Evolutionary conservation across 2,329 filamentous ascomycete species (phyloP), one percentile per base, ranked within the genome.

Genomic region (Zalaria obscura): DNA sequence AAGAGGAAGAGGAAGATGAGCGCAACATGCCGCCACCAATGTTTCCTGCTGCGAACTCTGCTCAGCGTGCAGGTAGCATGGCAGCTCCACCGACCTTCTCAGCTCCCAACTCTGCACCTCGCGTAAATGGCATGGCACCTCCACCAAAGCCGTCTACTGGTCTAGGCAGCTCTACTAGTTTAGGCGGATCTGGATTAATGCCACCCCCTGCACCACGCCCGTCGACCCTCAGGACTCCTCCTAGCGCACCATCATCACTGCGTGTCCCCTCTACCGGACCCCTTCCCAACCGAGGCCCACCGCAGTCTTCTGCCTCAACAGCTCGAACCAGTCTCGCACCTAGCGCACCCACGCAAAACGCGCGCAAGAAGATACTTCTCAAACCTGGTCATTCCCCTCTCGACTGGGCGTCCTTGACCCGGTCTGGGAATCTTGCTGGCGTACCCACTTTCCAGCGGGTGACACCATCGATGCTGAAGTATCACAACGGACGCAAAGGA

Each of bases 301-400:
- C 64, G 40, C 42, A 41, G 9, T 55, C 60, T 42, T 62, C 61
- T 50, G 52, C 59, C 36, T 31, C 39, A 7, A 36, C 35, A 40
- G 29, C 39, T 9, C 40, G 43, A 29, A 28, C 39, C 55, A 58
- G 33, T 53, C 58, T 39, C 62, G 64, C 34, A 56, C 64, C 35
- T 50, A 59, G 1, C 55, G 54, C 28, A 52, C 56, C 39, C 51
- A 64, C 62, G 7, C 60, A 61, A 27, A 70, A 62, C 41, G 54
- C 55, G 33, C 66, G 61, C 43, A 64, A 73, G 59, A 83, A 89
- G 55, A 83, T 95, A 4, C 70, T 81, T 5, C 75, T 98, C 4
- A 74, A 78, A n/a, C 91, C 91, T 0, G 89, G 91, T 28, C 88
- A 89, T 67, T 94, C 86, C 2, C 89, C 91, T 0, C 77, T 98